A percentile compares a stretch with the other conserved stretches of the same genome.
phyloP scores from a whole-genome alignment of 495 filamentous ascomycete genomes.

The Podospora appendiculata region DNA sequence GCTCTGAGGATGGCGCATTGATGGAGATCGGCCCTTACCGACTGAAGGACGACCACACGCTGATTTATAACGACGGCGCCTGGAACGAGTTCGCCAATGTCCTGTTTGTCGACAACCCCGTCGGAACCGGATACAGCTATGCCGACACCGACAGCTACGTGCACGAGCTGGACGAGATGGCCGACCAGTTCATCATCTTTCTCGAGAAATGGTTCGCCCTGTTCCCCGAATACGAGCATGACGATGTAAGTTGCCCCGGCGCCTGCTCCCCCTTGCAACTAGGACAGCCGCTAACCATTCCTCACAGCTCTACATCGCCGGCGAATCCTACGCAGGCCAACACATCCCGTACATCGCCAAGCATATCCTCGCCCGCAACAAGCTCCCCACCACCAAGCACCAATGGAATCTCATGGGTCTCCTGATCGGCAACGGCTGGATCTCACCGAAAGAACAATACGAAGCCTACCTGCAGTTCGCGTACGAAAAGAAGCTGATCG shows the following conservation, averaged over 20 bases:
- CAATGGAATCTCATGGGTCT: conserved; percentile 81
- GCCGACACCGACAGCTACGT: conserved; percentile 81
- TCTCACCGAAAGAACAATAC: conserved; percentile 84
- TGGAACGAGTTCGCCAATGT: conserved; percentile 98
- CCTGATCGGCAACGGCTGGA: conserved; percentile 96
- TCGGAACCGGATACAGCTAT: conserved; percentile 94
- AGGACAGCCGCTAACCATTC: background rate
- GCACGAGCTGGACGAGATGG: conserved; percentile 82
- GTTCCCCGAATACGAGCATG: conserved; percentile 86
- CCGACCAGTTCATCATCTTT: conserved; percentile 77
- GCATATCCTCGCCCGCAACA: conserved; percentile 80
- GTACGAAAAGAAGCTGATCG: conserved; percentile 63
- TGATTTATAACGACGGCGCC: conserved; percentile 79
- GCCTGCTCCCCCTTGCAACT: background rate
- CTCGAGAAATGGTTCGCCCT: conserved; percentile 82
- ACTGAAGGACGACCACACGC: conserved; percentile 61
- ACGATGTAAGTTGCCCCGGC: conserved; percentile 63
- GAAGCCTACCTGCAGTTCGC: conserved; percentile 75
- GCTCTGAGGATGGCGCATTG: conserved; percentile 91
- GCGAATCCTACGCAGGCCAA: conserved; percentile 95
- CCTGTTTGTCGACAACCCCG: conserved; percentile 93
- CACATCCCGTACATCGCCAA: conserved; percentile 94
- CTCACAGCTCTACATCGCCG: conserved; percentile 81
- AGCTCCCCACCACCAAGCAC: conserved; percentile 25
- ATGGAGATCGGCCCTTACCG: conserved; percentile 98